Percentiles rank a stretch among this genome's conserved stretches.
These are phyloP conservation scores for Pseudevernia furfuracea DNA, from an alignment of 495 filamentous ascomycete species.

Conservation along the genomic window DNA sequence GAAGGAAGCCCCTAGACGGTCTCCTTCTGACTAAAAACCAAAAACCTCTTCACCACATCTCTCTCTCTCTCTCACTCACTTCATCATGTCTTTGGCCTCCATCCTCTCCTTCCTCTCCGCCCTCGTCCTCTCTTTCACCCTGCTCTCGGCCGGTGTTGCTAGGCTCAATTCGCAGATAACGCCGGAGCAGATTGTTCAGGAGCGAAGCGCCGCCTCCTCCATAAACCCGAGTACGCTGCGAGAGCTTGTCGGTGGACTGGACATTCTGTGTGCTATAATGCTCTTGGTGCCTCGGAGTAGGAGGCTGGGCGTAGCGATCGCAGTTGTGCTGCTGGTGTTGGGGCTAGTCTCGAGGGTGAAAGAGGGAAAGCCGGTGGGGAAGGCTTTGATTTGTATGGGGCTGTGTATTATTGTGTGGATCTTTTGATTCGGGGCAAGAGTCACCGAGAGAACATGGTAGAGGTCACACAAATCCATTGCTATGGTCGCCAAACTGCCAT, in stretches of 20 bases:
- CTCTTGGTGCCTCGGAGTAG: slow-evolving; percentile 3
- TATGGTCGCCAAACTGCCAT: background rate
- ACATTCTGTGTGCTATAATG: slow-evolving; percentile 10
- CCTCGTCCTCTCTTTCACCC: slow-evolving; percentile 5
- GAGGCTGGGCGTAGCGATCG: background rate
- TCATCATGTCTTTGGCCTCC: slow-evolving; percentile 3
- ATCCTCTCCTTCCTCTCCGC: slow-evolving; percentile 3
- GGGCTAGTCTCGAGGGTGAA: slow-evolving; percentile 1
- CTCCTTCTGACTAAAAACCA: background rate
- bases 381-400: slow-evolving; percentile 2
- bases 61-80: background rate
- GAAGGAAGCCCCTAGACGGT: background rate
- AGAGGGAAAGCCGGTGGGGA: background rate
- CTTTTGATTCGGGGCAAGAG: background rate
- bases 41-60: background rate
- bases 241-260: slow-evolving; percentile 4
- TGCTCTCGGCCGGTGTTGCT: slow-evolving; percentile 5
- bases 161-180: slow-evolving; percentile 5
- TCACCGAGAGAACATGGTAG: background rate
- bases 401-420: slow-evolving; percentile 4
- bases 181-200: slow-evolving; percentile 2
- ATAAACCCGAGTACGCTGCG: background rate
- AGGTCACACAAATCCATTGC: background rate
- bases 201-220: background rate
- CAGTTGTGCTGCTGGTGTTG: slow-evolving; percentile 3